These are phyloP conservation scores for Ilex aquifolium DNA, from an alignment of 257 asterid genomes.

Conservation along the genomic window DNA sequence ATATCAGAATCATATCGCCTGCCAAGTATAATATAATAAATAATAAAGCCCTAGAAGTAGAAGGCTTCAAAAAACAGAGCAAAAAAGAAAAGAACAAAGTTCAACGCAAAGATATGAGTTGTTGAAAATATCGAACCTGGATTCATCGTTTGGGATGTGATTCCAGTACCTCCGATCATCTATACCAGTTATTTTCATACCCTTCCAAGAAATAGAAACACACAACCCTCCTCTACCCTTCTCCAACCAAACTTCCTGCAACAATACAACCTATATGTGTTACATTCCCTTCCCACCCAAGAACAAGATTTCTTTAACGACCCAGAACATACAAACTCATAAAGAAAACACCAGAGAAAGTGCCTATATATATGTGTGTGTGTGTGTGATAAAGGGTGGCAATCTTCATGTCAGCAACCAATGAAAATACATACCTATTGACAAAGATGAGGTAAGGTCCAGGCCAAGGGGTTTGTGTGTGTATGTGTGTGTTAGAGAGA, in stretches of 20 bases:
- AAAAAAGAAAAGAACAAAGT: not conserved
- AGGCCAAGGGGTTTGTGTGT: too few relatives aligned
- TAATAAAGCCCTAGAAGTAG: too few relatives aligned
- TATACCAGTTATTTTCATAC: conserved; percentile 48
- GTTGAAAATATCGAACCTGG: conserved; percentile 33
- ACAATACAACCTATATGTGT: not conserved
- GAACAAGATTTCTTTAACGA: not conserved
- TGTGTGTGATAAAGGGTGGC: too few relatives aligned
- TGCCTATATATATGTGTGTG: too few relatives aligned
- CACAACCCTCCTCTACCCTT: conserved; percentile 35
- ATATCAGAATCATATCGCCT: too few relatives aligned
- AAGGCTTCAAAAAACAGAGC: not conserved
- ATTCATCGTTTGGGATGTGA: conserved; percentile 39
- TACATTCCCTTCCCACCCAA: not conserved
- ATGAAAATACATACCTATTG: too few relatives aligned
- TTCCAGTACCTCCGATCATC: conserved; percentile 56
- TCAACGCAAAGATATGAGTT: not conserved
- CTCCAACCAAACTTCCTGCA: conserved; percentile 53
- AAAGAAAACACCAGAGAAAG: not conserved
- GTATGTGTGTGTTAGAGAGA: not conserved
- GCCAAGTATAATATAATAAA: too few relatives aligned
- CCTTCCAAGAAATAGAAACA: conserved; percentile 55
- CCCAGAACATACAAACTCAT: not conserved
- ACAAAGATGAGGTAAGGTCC: too few relatives aligned
- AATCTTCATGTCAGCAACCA: too few relatives aligned